Evolutionary conservation across 1,284 basidiomycete species (phyloP), one percentile per base, ranked within the genome.

Genomic region (Neolentinus lepideus): DNA sequence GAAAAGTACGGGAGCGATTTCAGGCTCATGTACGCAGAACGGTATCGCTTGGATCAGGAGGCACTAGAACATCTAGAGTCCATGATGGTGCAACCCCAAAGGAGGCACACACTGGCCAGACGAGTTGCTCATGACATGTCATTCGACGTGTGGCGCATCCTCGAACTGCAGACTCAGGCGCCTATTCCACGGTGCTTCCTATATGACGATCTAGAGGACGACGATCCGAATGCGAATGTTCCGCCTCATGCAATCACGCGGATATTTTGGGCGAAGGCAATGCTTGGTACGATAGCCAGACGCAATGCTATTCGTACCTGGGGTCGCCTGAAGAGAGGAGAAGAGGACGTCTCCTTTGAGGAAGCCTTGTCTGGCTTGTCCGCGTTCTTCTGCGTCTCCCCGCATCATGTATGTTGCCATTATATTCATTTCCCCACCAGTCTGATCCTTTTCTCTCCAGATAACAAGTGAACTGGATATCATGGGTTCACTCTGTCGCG

Each of bases 241-340:
- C 51, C 21, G 14, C 62, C 65, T 8, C 69, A 79, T 55, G 71
- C 74, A 2, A 57, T 80, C 22, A 77, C 80, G 6, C 68, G 74
- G n/a, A 69, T 71, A 24, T 84, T 75, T 63, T 85, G 83, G 83
- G 80, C 81, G 2, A 66, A 66, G 36, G 66, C 70, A 2, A 61
- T 80, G 24, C 63, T 75, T 22, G 73, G 74, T 14, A 63, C 74
- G 3, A 77, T 85, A 55, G 68, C 75, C 11, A 71, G 78, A 52
- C 64, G 62, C 29, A 63, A 74, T 57, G 77, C 78, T 0, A 65
- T 83, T 21, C 60, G 62, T 11, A 63, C 69, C 29, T 83, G 80
- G 80, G 60, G 60, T 10, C 59, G 57, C 19, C 62, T 78, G 12
- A 56, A 60, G 26, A 24, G 29, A 6, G 56, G 56, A 19, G 58